A percentile compares a stretch with the other conserved stretches of the same genome.
Evolutionary conservation across 805 yeast genomes (phyloP).

Genomic region (Nakazawaea anatomiae): DNA sequence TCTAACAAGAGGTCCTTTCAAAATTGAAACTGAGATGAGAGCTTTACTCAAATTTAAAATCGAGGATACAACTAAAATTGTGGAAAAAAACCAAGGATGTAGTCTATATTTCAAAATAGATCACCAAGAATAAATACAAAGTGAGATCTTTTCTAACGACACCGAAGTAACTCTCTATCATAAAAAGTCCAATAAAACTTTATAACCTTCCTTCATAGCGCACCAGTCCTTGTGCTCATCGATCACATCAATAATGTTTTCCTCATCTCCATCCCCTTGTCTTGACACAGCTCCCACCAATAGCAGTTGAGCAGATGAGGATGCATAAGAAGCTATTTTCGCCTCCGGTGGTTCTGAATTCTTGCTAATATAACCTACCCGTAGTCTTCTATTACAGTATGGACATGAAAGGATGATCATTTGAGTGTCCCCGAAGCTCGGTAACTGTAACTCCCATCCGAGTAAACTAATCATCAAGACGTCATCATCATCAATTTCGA

Average conservation of each 20-base stretch:
- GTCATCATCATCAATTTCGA: constrained; percentile 4
- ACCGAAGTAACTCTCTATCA: neutral
- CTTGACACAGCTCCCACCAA: neutral
- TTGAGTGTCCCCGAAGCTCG: constrained; percentile 18
- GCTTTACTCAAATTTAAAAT: neutral
- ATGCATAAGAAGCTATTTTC: too few species aligned
- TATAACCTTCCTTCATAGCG: constrained; percentile 21
- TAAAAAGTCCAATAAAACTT: constrained; percentile 12
- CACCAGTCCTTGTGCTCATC: constrained; percentile 34
- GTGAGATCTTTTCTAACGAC: too few species aligned
- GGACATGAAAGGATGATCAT: constrained; percentile 24
- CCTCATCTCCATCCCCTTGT: constrained; percentile 4
- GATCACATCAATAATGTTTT: constrained; percentile 18
- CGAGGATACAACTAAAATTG: neutral
- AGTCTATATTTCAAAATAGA: too few species aligned
- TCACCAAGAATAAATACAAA: neutral
- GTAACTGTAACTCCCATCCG: constrained; percentile 31
- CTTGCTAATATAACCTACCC: constrained; percentile 15
- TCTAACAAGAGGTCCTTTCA: too few species aligned
- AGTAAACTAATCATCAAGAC: constrained; percentile 20
- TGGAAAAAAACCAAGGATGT: neutral
- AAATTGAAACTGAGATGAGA: neutral
- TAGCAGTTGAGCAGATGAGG: too few species aligned
- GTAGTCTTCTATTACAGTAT: constrained; percentile 29
- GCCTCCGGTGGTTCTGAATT: too few species aligned